Percentiles rank a stretch among this genome's conserved stretches.
Evolutionary conservation across 345 rosid species (phyloP).

Genomic region (Bruguiera sexangula): DNA sequence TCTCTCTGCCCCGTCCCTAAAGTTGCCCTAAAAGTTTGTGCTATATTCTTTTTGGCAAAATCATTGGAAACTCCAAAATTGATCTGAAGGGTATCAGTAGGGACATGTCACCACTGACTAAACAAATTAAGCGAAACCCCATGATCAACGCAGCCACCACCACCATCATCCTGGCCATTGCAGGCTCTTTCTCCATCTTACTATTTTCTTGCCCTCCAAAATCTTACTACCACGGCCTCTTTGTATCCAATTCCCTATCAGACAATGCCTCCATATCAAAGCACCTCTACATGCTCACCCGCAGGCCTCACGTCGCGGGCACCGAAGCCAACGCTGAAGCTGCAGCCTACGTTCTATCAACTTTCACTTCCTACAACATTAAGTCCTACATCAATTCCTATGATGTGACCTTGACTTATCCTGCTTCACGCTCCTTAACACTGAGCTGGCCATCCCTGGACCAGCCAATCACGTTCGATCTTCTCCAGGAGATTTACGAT

Average conservation of each 20-base stretch:
- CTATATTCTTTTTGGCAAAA: no score
- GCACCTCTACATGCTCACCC: conserved; percentile 69
- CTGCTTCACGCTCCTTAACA: conserved; percentile 53
- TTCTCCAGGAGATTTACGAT: conserved; percentile 49
- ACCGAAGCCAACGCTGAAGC: conserved; percentile 71
- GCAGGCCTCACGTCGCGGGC: conserved; percentile 77
- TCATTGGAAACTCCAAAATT: no score
- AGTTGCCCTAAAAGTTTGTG: no score
- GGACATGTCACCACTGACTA: no score
- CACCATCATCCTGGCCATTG: conserved; percentile 31
- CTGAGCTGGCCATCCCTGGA: conserved; percentile 31
- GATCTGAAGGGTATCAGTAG: no score
- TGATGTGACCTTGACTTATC: conserved; percentile 62
- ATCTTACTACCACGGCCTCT: conserved; percentile 52
- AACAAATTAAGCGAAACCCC: no score
- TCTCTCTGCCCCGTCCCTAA: no score
- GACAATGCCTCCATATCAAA: conserved; percentile 58
- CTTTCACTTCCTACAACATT: conserved; percentile 42
- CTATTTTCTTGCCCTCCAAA: conserved; percentile 41
- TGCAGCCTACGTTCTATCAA: conserved; percentile 54
- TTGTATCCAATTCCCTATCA: conserved; percentile 49
- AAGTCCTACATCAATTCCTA: conserved; percentile 47
- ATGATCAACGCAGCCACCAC: conserved; percentile 35
- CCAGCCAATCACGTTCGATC: conserved; percentile 35
- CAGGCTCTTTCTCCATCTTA: conserved; percentile 38